Evolutionary conservation across 345 rosid genomes (phyloP).

Genomic region (Lepidium aucheri): DNA sequence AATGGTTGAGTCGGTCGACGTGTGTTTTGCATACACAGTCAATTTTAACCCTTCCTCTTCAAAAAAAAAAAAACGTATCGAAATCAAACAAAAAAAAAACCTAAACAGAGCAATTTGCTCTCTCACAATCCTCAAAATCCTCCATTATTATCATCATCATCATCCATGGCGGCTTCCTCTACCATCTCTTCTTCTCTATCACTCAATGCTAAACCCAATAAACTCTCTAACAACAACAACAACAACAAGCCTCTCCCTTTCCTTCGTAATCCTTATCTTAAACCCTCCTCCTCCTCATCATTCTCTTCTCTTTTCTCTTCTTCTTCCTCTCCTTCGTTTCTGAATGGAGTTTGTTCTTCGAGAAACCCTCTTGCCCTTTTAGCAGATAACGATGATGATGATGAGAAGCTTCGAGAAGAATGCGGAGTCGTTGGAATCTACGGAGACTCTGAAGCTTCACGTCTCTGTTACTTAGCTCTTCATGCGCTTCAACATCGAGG

Average conservation of each 20-base stretch:
- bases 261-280: conserved; percentile 33
- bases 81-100: too few relatives aligned
- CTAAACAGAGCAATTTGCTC: conserved; percentile 1
- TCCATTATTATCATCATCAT: background rate
- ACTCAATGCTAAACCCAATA: conserved; percentile 23
- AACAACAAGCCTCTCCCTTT: background rate
- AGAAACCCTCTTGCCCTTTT: conserved; percentile 33
- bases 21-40: background rate
- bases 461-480: conserved; percentile 79
- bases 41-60: background rate
- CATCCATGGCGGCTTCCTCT: conserved; percentile 41
- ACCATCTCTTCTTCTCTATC: conserved; percentile 28
- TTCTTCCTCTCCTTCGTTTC: conserved; percentile 15
- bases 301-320: conserved; percentile 5
- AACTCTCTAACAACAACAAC: conserved; percentile 1
- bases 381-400: conserved; percentile 26
- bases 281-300: conserved; percentile 22
- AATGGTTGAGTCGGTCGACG: too few relatives aligned
- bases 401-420: conserved; percentile 85
- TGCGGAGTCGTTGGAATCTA: conserved; percentile 86
- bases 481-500: conserved; percentile 92
- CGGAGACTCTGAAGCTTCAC: conserved; percentile 82
- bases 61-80: too few relatives aligned
- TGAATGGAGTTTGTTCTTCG: conserved; percentile 13
- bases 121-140: conserved; percentile 2